These are phyloP conservation scores for Dendrothele bispora DNA, from an alignment of 768 basidiomycete species.

Conservation along the genomic window DNA sequence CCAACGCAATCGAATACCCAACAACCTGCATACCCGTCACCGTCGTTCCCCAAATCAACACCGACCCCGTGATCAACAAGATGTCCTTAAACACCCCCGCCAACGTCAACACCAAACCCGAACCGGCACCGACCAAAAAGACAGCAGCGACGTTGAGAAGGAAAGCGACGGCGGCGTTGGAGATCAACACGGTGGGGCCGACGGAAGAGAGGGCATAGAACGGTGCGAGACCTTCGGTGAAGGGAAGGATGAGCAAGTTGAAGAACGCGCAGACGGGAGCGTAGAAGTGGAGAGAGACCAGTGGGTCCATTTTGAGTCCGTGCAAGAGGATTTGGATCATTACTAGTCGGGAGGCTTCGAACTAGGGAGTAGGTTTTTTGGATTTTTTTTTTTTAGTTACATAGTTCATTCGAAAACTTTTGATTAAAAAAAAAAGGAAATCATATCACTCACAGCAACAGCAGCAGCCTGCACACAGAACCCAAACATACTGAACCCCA, in stretches of 20 bases:
- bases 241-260: conserved; percentile 83
- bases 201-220: conserved; percentile 70
- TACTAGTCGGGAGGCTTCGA: conserved; percentile 91
- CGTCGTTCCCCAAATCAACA: conserved; percentile 76
- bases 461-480: conserved; percentile 88
- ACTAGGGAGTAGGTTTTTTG: conserved; percentile 41
- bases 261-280: conserved; percentile 93
- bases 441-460: conserved; percentile 61
- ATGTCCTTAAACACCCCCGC: conserved; percentile 99
- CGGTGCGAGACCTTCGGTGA: conserved; percentile 89
- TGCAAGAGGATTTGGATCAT: conserved; percentile 96
- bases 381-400: too few relatives aligned
- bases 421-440: conserved; percentile 1
- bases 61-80: conserved; percentile 88
- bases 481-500: conserved; percentile 81
- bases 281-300: conserved; percentile 94
- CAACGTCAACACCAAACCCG: conserved; percentile 86
- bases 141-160: conserved; percentile 91
- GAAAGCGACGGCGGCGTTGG: conserved; percentile 88
- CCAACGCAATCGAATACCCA: conserved; percentile 88
- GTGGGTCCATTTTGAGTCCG: conserved; percentile 96
- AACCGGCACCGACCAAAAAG: conserved; percentile 87
- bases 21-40: conserved; percentile 86
- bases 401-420: too few relatives aligned
- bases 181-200: conserved; percentile 70